phyloP scores from a whole-genome alignment of 2,329 filamentous ascomycete species.

The Talaromyces sp. region DNA sequence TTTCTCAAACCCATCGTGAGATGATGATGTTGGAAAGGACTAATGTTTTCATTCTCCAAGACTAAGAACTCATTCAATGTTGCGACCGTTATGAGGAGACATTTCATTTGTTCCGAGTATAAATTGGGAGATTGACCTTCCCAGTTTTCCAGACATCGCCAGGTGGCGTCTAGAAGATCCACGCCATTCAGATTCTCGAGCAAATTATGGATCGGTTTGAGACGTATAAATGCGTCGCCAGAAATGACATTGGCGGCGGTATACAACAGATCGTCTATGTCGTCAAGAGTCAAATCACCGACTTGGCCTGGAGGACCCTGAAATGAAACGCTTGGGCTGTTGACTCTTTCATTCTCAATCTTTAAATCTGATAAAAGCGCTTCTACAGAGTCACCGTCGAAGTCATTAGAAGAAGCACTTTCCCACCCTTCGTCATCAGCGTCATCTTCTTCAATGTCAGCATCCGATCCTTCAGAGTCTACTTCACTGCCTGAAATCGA shows the following conservation, averaged over 20 bases:
- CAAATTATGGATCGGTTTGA: neutral
- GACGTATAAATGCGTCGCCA: neutral
- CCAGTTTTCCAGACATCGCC: constrained; percentile 9
- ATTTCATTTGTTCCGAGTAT: constrained; percentile 1
- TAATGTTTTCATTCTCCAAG: neutral
- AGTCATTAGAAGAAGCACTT: neutral
- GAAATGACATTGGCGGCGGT: constrained; percentile 3
- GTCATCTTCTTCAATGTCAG: neutral
- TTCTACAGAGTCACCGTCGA: neutral
- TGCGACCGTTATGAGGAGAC: neutral
- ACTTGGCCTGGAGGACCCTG: neutral
- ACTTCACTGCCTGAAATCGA: neutral
- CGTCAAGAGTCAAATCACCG: neutral
- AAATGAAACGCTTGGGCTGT: neutral
- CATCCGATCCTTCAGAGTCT: neutral
- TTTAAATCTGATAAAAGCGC: neutral
- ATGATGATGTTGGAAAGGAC: neutral
- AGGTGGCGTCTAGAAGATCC: constrained; percentile 13
- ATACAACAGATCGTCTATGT: constrained; percentile 2
- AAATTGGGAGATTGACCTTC: neutral
- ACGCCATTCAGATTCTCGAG: neutral
- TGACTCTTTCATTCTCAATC: neutral
- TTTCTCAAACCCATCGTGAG: constrained; percentile 12
- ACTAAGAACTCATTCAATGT: neutral
- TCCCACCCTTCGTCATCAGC: constrained; percentile 9